Base-by-base conservation (phyloP, 495 filamentous ascomycete genomes). In the Saxophila tyrrhenica region DNA sequence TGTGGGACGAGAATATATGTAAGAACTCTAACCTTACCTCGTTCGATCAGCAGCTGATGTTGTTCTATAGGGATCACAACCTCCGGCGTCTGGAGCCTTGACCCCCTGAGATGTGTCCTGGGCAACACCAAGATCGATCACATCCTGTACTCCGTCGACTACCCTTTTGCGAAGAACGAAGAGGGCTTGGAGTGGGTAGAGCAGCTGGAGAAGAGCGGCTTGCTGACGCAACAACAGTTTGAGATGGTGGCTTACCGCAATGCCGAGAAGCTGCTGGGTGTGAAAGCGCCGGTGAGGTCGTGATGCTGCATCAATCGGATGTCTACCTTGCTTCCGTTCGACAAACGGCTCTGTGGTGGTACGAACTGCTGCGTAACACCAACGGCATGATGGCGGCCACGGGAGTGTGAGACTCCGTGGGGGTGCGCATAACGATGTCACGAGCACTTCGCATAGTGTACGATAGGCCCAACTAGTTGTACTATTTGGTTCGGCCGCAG, bases 61-160 rank as follows among this genome's bases (percentile, higher is more conserved):
- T 35, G 29, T n/a, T n/a, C 29, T 5, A 48, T 76, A 32, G 74
- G 68, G 58, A 57, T 71, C 23, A 67, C 67, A 23, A 65, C 63
- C 11, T 62, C 60, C 19, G 68, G 65, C 10, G 57, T 68, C n/a
- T 61, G 63, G 65, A 71, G 60, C 72, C 62, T 68, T 63, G 55
- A 57, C 25, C 60, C 65, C 16, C 44, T 71, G 58, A 52, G 55
- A 35, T 59, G 59, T 19, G 54, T 79, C 17, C 57, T 79, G 58
- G 52, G 69, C 11, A 75, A 75, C 25, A 75, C 74, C 15, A 72
- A 66, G 52, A 60, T 75, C 24, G 74, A 80, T 9, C 63, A 65
- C 11, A 72, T 83, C 19, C 51, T 84, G 65, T 83, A 75, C 55
- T 77, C 73, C 48, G 75, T 81, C 15, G 78, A 81, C 52, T 82